Evolutionary conservation across 2,329 filamentous ascomycete species (phyloP).

Genomic region (Colletotrichum somersetense): DNA sequence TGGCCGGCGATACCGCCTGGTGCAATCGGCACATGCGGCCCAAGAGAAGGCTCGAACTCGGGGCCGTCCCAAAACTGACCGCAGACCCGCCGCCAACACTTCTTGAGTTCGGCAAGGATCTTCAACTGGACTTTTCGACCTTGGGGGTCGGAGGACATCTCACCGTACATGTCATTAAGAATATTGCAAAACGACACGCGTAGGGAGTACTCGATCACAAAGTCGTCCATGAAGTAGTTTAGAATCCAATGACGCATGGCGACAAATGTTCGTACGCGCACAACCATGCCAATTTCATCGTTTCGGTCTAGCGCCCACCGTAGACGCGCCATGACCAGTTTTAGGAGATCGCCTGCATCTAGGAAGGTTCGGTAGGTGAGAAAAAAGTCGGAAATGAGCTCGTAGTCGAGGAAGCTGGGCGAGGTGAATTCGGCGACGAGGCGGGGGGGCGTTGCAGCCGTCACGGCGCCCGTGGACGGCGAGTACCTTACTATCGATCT

Average conservation of each 20-base stretch:
- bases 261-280: slow-evolving; percentile 95
- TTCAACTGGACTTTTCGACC: slow-evolving; percentile 75
- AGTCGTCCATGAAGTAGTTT: slow-evolving; percentile 98
- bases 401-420: slow-evolving; percentile 94
- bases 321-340: slow-evolving; percentile 86
- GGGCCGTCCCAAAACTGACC: slow-evolving; percentile 87
- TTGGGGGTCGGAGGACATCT: slow-evolving; percentile 61
- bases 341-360: slow-evolving; percentile 79
- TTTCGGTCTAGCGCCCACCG: slow-evolving; percentile 85
- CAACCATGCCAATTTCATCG: slow-evolving; percentile 90
- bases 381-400: slow-evolving; percentile 97
- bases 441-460: slow-evolving; percentile 89
- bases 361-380: slow-evolving; percentile 93
- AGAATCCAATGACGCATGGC: slow-evolving; percentile 96
- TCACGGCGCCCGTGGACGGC: slow-evolving; percentile 77
- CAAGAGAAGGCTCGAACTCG: slow-evolving; percentile 72
- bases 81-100: slow-evolving; percentile 95
- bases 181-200: slow-evolving; percentile 83
- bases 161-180: slow-evolving; percentile 76
- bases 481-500: slow-evolving; percentile 86
- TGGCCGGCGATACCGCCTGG: slow-evolving; percentile 81
- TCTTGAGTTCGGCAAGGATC: slow-evolving; percentile 93
- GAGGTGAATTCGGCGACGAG: slow-evolving; percentile 97
- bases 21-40: slow-evolving; percentile 74
- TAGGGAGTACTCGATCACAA: slow-evolving; percentile 80